These are phyloP conservation scores for Nigrospora oryzae DNA, from an alignment of 2,329 filamentous ascomycete species.

Conservation along the genomic window DNA sequence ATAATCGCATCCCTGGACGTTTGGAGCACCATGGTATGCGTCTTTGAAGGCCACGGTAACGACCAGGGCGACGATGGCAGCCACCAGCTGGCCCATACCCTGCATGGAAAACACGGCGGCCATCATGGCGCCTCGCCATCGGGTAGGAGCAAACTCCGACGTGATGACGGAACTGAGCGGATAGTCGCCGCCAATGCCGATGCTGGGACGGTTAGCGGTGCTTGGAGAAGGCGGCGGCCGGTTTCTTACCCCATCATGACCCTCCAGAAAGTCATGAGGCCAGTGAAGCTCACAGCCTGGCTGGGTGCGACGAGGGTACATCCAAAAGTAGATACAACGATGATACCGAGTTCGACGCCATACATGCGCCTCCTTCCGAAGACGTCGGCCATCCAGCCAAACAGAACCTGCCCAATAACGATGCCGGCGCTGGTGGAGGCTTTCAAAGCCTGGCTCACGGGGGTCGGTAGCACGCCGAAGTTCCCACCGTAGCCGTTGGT, in stretches of 20 bases:
- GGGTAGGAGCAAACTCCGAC: slow-evolving; percentile 75
- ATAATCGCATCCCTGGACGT: slow-evolving; percentile 42
- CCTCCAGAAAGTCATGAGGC: slow-evolving; percentile 62
- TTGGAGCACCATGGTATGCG: slow-evolving; percentile 32
- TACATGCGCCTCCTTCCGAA: slow-evolving; percentile 78
- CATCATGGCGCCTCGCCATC: slow-evolving; percentile 78
- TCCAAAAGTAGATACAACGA: slow-evolving; percentile 61
- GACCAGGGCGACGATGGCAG: slow-evolving; percentile 62
- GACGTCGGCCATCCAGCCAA: slow-evolving; percentile 69
- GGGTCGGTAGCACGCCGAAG: slow-evolving; percentile 49
- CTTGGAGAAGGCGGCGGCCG: not conserved
- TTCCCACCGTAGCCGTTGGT: slow-evolving; percentile 40
- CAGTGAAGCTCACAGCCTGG: slow-evolving; percentile 48
- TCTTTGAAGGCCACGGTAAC: slow-evolving; percentile 56
- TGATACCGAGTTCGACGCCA: slow-evolving; percentile 65
- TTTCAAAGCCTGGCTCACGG: slow-evolving; percentile 67
- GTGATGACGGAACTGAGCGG: slow-evolving; percentile 75
- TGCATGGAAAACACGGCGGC: slow-evolving; percentile 81
- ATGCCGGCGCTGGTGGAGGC: slow-evolving; percentile 75
- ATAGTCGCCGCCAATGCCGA: slow-evolving; percentile 77
- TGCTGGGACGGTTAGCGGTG: slow-evolving; percentile 30
- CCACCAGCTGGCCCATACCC: slow-evolving; percentile 67
- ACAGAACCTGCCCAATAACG: slow-evolving; percentile 67
- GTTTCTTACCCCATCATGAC: slow-evolving; percentile 53
- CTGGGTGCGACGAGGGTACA: slow-evolving; percentile 50